Conservation (phyloP, 169 alveolate species). For the Ichthyophthirius multifiliis region DNA sequence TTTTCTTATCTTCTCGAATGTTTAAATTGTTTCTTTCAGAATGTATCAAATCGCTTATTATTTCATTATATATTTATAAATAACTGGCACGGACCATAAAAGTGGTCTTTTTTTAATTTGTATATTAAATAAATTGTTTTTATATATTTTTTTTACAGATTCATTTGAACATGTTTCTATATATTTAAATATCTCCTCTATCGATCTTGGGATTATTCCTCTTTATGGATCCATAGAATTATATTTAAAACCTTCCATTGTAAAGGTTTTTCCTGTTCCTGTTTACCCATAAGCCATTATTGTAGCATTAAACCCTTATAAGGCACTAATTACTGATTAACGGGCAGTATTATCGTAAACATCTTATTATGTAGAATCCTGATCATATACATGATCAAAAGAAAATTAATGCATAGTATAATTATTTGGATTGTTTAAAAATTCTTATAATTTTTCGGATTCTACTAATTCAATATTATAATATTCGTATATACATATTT, state of each 20-base stretch:
- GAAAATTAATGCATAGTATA: slow-evolving; percentile 70
- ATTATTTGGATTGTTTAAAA: slow-evolving; percentile 69
- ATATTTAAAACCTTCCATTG: slow-evolving; percentile 89
- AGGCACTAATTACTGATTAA: slow-evolving; percentile 79
- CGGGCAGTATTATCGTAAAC: slow-evolving; percentile 87
- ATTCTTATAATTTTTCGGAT: slow-evolving; percentile 65
- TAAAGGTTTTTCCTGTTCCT: slow-evolving; percentile 84
- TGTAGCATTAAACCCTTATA: slow-evolving; percentile 84
- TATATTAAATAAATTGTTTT: too few relatives aligned
- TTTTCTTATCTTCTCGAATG: slow-evolving; percentile 84
- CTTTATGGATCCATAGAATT: slow-evolving; percentile 73
- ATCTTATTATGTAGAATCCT: slow-evolving; percentile 72
- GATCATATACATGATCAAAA: slow-evolving; percentile 83
- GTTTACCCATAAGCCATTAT: slow-evolving; percentile 83
- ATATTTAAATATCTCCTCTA: slow-evolving; percentile 81
- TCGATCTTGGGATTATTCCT: slow-evolving; percentile 87
- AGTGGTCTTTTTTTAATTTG: slow-evolving; percentile 67
- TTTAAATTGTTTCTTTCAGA: slow-evolving; percentile 69
- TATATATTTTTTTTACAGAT: not conserved
- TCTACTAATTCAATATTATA: slow-evolving; percentile 84
- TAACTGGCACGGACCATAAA: slow-evolving; percentile 87
- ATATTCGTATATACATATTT: slow-evolving; percentile 75
- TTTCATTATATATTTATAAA: slow-evolving; percentile 86
- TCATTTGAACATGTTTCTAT: slow-evolving; percentile 59
- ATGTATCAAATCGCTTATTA: slow-evolving; percentile 82